phyloP scores from a whole-genome alignment of 164 flowering plant species.

The Umbilicus rupestris region DNA sequence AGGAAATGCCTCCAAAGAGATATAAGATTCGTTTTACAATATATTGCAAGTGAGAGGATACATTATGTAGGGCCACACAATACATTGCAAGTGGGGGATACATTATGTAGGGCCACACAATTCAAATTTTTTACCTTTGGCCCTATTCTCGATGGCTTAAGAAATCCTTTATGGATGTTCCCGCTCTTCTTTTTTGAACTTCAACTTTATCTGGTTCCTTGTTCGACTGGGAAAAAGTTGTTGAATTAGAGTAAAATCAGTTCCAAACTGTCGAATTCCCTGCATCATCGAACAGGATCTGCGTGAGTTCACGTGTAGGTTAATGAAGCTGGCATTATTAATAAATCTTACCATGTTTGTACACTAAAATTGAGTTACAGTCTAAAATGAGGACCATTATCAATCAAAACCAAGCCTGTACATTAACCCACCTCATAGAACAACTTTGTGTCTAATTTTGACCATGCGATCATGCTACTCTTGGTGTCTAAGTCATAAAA shows the following conservation, averaged over 20 bases:
- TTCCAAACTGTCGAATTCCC: conserved; percentile 60
- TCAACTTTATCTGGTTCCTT: conserved; percentile 57
- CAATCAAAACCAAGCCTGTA: background rate
- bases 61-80: background rate
- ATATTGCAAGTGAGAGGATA: background rate
- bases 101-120: background rate
- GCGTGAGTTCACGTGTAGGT: background rate
- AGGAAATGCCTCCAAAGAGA: conserved; percentile 36
- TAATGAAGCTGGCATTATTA: background rate
- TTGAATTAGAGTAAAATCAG: conserved; percentile 71
- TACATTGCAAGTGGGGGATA: no score
- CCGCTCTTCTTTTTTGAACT: conserved; percentile 76
- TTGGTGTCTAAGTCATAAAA: conserved; percentile 48
- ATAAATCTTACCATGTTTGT: background rate
- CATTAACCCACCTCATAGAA: conserved; percentile 54
- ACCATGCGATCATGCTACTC: conserved; percentile 79
- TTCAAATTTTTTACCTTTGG: conserved; percentile 39
- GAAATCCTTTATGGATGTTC: conserved; percentile 51
- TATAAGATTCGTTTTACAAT: background rate
- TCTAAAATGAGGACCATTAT: no score
- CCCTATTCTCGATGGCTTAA: conserved; percentile 55
- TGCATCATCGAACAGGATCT: conserved; percentile 9
- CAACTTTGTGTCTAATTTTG: conserved; percentile 73
- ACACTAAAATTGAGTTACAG: no score
- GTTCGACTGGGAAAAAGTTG: conserved; percentile 73